Evolutionary conservation across 805 yeast genomes (phyloP).

Genomic region (Saturnispora halmiae): DNA sequence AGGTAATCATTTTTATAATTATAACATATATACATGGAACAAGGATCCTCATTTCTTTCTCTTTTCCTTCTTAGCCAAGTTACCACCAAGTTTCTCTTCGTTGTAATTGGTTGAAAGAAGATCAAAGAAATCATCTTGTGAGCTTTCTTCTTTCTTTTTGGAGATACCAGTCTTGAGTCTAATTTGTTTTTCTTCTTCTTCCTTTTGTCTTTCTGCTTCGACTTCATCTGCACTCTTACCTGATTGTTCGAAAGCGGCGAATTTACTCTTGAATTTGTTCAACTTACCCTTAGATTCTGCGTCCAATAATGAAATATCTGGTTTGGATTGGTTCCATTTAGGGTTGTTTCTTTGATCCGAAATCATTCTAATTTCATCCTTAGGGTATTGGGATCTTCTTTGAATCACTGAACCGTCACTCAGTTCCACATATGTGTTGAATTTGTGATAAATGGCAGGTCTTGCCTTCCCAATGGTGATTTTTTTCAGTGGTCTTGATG

Average conservation of each 20-base stretch:
- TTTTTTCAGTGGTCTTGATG: conserved; percentile 54
- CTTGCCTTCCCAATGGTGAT: conserved; percentile 77
- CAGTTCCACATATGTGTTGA: conserved; percentile 80
- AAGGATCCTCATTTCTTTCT: conserved; percentile 16
- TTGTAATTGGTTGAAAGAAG: conserved; percentile 42
- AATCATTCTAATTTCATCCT: conserved; percentile 74
- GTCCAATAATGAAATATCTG: conserved; percentile 64
- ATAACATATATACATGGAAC: conserved; percentile 8
- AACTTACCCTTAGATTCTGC: conserved; percentile 80
- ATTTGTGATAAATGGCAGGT: conserved; percentile 88
- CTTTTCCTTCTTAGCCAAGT: conserved; percentile 26
- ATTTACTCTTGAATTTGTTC: conserved; percentile 63
- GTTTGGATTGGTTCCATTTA: conserved; percentile 81
- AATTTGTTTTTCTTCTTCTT: conserved; percentile 24
- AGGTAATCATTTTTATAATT: too few relatives aligned
- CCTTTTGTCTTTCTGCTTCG: conserved; percentile 18
- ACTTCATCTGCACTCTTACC: conserved; percentile 28
- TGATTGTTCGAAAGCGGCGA: conserved; percentile 38
- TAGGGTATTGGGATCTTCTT: conserved; percentile 82
- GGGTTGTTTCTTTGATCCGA: conserved; percentile 82
- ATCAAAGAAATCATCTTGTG: conserved; percentile 39
- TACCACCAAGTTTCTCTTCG: conserved; percentile 31
- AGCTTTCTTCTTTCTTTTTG: conserved; percentile 19
- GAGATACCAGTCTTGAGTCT: conserved; percentile 24
- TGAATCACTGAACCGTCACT: conserved; percentile 88